Evolutionary conservation across 2,329 filamentous ascomycete genomes (phyloP).

Genomic region (Elsinoe fawcettii): DNA sequence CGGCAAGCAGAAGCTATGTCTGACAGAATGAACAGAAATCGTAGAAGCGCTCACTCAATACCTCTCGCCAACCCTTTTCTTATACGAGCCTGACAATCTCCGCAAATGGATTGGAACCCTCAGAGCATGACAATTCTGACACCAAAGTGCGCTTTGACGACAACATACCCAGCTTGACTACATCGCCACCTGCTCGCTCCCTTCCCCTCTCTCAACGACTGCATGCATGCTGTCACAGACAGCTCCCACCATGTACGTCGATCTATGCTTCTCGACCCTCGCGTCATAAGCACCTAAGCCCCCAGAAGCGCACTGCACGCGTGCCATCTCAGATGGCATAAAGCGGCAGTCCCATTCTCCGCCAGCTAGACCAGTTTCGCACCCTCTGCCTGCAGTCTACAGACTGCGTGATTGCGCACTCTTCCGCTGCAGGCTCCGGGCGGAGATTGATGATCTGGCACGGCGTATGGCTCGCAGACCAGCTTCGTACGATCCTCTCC

Average conservation of each 20-base stretch:
- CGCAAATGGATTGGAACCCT: neutral
- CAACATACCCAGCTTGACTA: constrained; percentile 13
- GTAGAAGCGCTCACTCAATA: constrained; percentile 13
- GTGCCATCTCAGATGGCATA: neutral
- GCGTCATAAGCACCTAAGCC: neutral
- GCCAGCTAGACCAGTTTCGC: neutral
- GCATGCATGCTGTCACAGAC: neutral
- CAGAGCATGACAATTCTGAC: neutral
- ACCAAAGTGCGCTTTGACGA: constrained; percentile 16
- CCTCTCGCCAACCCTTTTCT: neutral
- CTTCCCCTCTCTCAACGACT: neutral
- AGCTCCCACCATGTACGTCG: neutral
- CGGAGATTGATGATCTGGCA: neutral
- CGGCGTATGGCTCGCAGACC: neutral
- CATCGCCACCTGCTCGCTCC: constrained; percentile 7
- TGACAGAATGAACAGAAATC: constrained; percentile 22
- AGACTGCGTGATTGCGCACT: neutral
- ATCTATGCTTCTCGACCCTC: neutral
- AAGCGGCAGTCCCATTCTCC: neutral
- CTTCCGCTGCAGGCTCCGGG: neutral
- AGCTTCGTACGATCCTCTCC: neutral
- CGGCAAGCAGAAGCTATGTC: constrained; percentile 12
- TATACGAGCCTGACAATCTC: neutral
- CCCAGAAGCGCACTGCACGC: neutral
- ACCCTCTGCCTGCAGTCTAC: neutral